Evolutionary conservation across 768 basidiomycete genomes (phyloP).

Genomic region (Cystofilobasidium bisporidii): DNA sequence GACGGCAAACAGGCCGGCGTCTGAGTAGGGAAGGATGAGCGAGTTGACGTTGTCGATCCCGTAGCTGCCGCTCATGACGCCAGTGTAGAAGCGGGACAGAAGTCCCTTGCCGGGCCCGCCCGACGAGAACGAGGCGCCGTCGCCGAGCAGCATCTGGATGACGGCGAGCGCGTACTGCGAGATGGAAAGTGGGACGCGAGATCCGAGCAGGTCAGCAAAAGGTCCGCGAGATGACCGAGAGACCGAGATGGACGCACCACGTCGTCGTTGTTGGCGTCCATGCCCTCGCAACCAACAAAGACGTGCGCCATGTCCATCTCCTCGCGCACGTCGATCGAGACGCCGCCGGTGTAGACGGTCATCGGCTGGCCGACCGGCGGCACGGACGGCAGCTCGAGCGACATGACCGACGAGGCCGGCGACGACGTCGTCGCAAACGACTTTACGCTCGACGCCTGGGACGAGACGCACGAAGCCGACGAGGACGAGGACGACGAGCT

Average conservation of each 20-base stretch:
- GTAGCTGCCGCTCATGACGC: constrained; percentile 23
- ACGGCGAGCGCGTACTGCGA: constrained; percentile 68
- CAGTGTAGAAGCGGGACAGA: constrained; percentile 28
- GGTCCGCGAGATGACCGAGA: no score
- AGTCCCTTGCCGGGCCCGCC: constrained; percentile 28
- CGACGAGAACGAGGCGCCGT: constrained; percentile 93
- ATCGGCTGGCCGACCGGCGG: constrained; percentile 17
- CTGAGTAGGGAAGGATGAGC: constrained; percentile 20
- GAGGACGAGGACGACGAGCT: constrained; percentile 1
- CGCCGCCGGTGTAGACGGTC: constrained; percentile 66
- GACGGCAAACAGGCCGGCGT: constrained; percentile 25
- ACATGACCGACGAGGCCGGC: constrained; percentile 20
- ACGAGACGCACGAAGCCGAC: neutral
- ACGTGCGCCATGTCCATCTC: constrained; percentile 68
- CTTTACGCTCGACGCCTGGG: constrained; percentile 1
- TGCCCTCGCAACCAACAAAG: constrained; percentile 84
- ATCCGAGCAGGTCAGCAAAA: no score
- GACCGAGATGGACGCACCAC: constrained; percentile 43
- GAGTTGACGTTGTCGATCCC: constrained; percentile 27
- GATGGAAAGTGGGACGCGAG: no score
- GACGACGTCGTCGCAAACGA: constrained; percentile 23
- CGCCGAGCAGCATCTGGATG: constrained; percentile 88
- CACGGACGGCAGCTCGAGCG: constrained; percentile 6
- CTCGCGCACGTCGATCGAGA: constrained; percentile 42
- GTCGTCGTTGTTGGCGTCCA: constrained; percentile 70